Evolutionary conservation across 164 flowering plant genomes (phyloP).

Genomic region (Piper betle): DNA sequence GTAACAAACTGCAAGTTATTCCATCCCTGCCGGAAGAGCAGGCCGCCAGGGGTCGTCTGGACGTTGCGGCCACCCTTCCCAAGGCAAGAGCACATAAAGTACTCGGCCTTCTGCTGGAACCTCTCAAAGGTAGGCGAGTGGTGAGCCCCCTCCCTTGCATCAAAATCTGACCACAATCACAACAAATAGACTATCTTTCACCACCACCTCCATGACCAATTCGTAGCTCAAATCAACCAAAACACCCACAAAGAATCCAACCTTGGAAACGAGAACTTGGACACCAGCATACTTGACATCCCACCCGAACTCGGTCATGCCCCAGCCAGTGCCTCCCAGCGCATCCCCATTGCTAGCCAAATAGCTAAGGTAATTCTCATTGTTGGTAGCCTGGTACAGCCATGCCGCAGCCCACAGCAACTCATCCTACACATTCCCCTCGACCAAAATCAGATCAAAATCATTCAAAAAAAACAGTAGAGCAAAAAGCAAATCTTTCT

Average conservation of each 20-base stretch:
- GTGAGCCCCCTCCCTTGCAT: slow-evolving; percentile 71
- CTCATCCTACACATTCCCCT: slow-evolving; percentile 48
- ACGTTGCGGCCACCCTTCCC: slow-evolving; percentile 62
- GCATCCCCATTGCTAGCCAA: slow-evolving; percentile 58
- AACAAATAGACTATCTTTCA: background rate
- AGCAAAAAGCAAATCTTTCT: background rate
- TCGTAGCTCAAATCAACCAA: background rate
- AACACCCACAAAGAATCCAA: slow-evolving; percentile 6
- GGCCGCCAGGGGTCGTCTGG: slow-evolving; percentile 85
- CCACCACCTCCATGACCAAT: background rate
- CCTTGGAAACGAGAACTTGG: slow-evolving; percentile 88
- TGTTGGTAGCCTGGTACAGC: slow-evolving; percentile 69
- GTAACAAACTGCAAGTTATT: slow-evolving; percentile 94
- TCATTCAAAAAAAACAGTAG: background rate
- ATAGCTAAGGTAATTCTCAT: slow-evolving; percentile 53
- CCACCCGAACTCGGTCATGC: slow-evolving; percentile 92
- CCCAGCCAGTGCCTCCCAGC: slow-evolving; percentile 94
- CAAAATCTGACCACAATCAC: slow-evolving; percentile 35
- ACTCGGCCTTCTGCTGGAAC: slow-evolving; percentile 71
- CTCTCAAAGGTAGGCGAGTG: slow-evolving; percentile 37
- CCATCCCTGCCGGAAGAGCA: slow-evolving; percentile 79
- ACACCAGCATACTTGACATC: slow-evolving; percentile 93
- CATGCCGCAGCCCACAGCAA: slow-evolving; percentile 91
- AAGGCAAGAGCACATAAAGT: slow-evolving; percentile 72
- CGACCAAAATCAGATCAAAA: background rate